Percentiles rank a stretch among this genome's conserved stretches.
phyloP scores from a whole-genome alignment of 2,329 filamentous ascomycete genomes.

The Orbilia quercus region DNA sequence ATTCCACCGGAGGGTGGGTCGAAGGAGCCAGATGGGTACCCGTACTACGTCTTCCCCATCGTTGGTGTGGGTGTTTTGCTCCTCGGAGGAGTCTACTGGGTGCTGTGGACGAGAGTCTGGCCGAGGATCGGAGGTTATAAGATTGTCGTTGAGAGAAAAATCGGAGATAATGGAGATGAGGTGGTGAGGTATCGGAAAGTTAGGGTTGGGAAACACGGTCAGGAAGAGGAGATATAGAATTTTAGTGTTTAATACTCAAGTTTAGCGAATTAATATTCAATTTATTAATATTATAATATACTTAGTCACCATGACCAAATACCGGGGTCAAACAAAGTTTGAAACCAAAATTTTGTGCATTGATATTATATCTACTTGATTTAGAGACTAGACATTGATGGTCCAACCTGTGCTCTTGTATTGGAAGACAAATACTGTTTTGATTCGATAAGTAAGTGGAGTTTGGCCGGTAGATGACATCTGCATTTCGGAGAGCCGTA shows the following conservation, averaged over 20 bases:
- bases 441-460: too few species aligned
- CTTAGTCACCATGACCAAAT: too few species aligned
- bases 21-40: constrained; percentile 66
- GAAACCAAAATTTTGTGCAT: too few species aligned
- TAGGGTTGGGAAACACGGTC: constrained; percentile 41
- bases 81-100: constrained; percentile 69
- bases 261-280: background rate
- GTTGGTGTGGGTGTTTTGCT: constrained; percentile 69
- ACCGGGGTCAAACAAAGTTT: too few species aligned
- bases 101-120: constrained; percentile 67
- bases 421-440: too few species aligned
- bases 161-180: constrained; percentile 64
- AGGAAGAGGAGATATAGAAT: constrained; percentile 9
- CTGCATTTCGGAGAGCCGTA: too few species aligned
- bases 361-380: too few species aligned
- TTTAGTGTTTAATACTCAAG: background rate
- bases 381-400: too few species aligned
- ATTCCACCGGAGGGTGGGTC: constrained; percentile 66
- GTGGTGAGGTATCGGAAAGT: constrained; percentile 64
- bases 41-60: constrained; percentile 70
- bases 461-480: too few species aligned
- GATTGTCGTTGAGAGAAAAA: constrained; percentile 65
- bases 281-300: too few species aligned
- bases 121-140: constrained; percentile 68
- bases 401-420: too few species aligned